phyloP scores from a whole-genome alignment of 345 rosid genomes.

The Odontarrhena argentea region DNA sequence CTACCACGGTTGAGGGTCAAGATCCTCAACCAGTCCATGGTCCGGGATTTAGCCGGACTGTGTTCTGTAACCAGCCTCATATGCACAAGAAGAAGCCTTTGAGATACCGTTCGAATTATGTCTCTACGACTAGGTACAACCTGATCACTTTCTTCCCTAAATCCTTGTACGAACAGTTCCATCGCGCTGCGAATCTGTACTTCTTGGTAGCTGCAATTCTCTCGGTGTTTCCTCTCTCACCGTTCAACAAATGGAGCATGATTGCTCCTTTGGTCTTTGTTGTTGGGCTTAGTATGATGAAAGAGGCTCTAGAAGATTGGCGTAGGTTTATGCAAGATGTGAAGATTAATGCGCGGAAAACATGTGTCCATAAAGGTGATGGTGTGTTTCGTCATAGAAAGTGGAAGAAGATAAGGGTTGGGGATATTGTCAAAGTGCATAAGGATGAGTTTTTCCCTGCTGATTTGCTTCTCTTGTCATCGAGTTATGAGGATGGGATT shows the following conservation, averaged over 20 bases:
- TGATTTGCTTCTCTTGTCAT: slow-evolving; percentile 83
- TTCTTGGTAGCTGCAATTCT: slow-evolving; percentile 81
- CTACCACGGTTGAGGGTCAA: slow-evolving; percentile 45
- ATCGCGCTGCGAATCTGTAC: slow-evolving; percentile 91
- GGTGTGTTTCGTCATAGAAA: slow-evolving; percentile 60
- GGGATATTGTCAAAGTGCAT: slow-evolving; percentile 84
- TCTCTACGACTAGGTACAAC: slow-evolving; percentile 88
- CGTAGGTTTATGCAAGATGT: slow-evolving; percentile 88
- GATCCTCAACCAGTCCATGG: slow-evolving; percentile 63
- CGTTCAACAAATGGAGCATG: slow-evolving; percentile 87
- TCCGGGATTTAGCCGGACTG: slow-evolving; percentile 68
- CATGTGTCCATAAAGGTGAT: slow-evolving; percentile 54
- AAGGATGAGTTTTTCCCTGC: slow-evolving; percentile 96
- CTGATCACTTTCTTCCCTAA: slow-evolving; percentile 76
- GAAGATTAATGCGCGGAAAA: slow-evolving; percentile 75
- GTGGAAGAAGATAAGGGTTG: slow-evolving; percentile 81
- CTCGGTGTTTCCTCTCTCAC: slow-evolving; percentile 77
- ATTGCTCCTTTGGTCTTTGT: slow-evolving; percentile 87
- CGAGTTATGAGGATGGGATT: slow-evolving; percentile 92
- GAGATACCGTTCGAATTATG: slow-evolving; percentile 74
- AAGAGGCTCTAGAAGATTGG: slow-evolving; percentile 98
- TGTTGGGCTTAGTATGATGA: slow-evolving; percentile 90
- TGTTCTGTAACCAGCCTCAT: slow-evolving; percentile 79
- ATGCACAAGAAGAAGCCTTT: slow-evolving; percentile 73
- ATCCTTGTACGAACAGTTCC: slow-evolving; percentile 88